Base-by-base conservation (phyloP, 2,329 filamentous ascomycete genomes). In the Colletotrichum sansevieriae region DNA sequence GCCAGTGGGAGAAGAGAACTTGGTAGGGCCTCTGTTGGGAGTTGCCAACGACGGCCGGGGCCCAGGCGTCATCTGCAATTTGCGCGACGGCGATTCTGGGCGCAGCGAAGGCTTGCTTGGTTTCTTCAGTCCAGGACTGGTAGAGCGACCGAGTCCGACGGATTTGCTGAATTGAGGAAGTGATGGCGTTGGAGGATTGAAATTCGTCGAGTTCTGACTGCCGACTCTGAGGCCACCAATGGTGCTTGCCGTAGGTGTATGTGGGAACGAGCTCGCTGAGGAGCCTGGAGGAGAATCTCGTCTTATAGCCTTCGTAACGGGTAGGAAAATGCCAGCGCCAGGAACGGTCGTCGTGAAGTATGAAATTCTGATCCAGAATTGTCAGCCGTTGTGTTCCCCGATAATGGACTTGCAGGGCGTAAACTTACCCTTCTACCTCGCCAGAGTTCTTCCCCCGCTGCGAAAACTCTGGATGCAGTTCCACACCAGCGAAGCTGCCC, bases 301-400 rank as follows among this genome's bases (percentile, higher is more conserved):
- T 79, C 88, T 92, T 76, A 87, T 85, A 39, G 93, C 93, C 78
- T 97, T 96, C 78, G 91, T 89, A 15, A 96, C 83, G 3, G 96
- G 96, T 13, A 99, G 86, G 77, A 99, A 99, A 75, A 99, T 98
- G 70, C 96, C 96, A 2, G 96, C 90, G 70, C 94, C 94, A 0
- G 93, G 88, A 22, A 91, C 82, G 3, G 87, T 86, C 11, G 96
- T 97, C 41, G 84, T 86, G 78, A 99, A 99, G 81, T 99, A 99
- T 39, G 84, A 88, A 56, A 90, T 76, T 65, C 89, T 91, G 76
- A 43, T 25, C 20, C 25, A 65, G 64, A 69, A 13, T 54, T 62
- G 73, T 74, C 74, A 73, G 76, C 68, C 44, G 12, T 35, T 51
- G 6, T 43, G 22, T 12, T 20, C 29, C 7, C 22, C 4, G n/a